A percentile compares a stretch with the other conserved stretches of the same genome.
These are phyloP conservation scores for Lachnellula hyalina DNA, from an alignment of 2,329 filamentous ascomycete species.

Conservation along the genomic window DNA sequence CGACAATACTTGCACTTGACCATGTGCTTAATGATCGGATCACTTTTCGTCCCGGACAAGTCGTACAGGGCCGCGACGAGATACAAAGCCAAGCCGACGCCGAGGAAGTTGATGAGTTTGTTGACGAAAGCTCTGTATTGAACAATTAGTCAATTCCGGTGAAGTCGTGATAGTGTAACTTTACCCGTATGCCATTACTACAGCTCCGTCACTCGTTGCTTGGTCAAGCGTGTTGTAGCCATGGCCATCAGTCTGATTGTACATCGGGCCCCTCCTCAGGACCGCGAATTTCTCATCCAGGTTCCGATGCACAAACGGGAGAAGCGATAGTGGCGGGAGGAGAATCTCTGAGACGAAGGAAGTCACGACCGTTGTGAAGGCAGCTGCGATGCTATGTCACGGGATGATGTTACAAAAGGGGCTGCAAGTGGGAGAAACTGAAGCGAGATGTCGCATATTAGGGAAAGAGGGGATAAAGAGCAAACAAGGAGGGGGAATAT, in stretches of 20 bases:
- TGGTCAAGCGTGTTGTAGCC: conserved; percentile 68
- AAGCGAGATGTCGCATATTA: not conserved
- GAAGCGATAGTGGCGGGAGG: conserved; percentile 62
- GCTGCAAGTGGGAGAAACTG: not conserved
- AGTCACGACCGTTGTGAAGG: conserved; percentile 67
- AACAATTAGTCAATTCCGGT: not conserved
- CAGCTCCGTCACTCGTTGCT: conserved; percentile 64
- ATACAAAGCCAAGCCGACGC: conserved; percentile 62
- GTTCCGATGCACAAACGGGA: conserved; percentile 65
- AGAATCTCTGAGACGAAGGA: conserved; percentile 67
- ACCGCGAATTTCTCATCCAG: conserved; percentile 71
- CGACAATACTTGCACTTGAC: conserved; percentile 65
- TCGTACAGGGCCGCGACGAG: conserved; percentile 58
- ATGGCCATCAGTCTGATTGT: conserved; percentile 33
- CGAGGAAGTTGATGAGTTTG: conserved; percentile 59
- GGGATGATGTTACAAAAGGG: not conserved
- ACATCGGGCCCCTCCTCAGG: conserved; percentile 52
- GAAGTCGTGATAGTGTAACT: conserved; percentile 18
- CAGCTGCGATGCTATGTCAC: conserved; percentile 53
- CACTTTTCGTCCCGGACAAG: conserved; percentile 44
- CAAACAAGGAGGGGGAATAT: not conserved
- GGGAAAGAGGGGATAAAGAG: not conserved
- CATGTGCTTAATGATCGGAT: conserved; percentile 66
- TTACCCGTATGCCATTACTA: conserved; percentile 67
- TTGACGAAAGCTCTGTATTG: conserved; percentile 51